These are phyloP conservation scores for Kodamaea sp. DNA, from an alignment of 1,139 yeast species.

Conservation along the genomic window DNA sequence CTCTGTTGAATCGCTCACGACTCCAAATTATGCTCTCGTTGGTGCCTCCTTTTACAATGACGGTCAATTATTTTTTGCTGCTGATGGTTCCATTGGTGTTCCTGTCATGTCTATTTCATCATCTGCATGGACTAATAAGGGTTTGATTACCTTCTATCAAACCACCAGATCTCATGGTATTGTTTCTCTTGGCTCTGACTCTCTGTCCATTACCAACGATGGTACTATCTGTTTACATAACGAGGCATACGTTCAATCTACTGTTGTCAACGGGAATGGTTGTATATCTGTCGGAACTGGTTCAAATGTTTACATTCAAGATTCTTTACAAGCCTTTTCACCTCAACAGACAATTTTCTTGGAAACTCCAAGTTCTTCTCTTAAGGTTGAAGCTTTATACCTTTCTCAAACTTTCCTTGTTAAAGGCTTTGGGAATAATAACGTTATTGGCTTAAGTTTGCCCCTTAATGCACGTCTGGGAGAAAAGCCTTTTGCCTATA, in stretches of 20 bases:
- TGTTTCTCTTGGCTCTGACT: slow-evolving; percentile 9
- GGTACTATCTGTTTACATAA: slow-evolving; percentile 31
- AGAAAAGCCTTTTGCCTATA: slow-evolving; percentile 11
- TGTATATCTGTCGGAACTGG: slow-evolving; percentile 24
- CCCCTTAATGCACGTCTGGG: slow-evolving; percentile 12
- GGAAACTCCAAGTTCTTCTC: slow-evolving; percentile 16
- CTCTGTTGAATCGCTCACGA: slow-evolving; percentile 9
- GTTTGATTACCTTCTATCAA: slow-evolving; percentile 12
- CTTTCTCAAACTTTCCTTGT: slow-evolving; percentile 22
- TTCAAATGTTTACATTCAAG: slow-evolving; percentile 20
- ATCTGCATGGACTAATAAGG: slow-evolving; percentile 13
- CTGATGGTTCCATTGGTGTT: slow-evolving; percentile 9
- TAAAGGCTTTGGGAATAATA: slow-evolving; percentile 32
- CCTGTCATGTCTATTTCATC: slow-evolving; percentile 12
- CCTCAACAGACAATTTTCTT: slow-evolving; percentile 23
- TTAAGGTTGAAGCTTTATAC: slow-evolving; percentile 20
- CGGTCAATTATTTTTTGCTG: slow-evolving; percentile 12
- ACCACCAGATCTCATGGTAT: slow-evolving; percentile 9
- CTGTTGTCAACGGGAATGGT: slow-evolving; percentile 26
- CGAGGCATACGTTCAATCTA: slow-evolving; percentile 23
- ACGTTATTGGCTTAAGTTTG: slow-evolving; percentile 21
- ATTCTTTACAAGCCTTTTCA: slow-evolving; percentile 15
- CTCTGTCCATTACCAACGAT: slow-evolving; percentile 13
- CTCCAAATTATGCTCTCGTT: slow-evolving; percentile 9
- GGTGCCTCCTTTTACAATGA: slow-evolving; percentile 12